A percentile compares a stretch with the other conserved stretches of the same genome.
These are phyloP conservation scores for Herpomyces periplanetae DNA, from an alignment of 2,329 filamentous ascomycete genomes.

Conservation along the genomic window DNA sequence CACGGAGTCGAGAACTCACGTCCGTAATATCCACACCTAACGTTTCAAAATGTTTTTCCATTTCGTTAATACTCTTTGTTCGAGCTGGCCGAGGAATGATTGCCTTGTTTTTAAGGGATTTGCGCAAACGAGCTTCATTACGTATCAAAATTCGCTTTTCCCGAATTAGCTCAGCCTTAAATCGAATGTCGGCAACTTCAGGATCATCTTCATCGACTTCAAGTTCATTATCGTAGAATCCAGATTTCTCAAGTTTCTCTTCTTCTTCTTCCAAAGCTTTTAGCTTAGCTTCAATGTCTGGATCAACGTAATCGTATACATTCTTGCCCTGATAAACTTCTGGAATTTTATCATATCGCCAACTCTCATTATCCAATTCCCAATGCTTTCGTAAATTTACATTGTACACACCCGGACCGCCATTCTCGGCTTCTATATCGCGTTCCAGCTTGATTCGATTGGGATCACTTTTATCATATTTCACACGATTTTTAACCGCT, in stretches of 20 bases:
- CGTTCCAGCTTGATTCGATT: conserved; percentile 38
- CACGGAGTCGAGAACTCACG: conserved; percentile 29
- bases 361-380: conserved; percentile 46
- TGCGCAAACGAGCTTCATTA: conserved; percentile 80
- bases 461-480: conserved; percentile 69
- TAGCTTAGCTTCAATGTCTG: conserved; percentile 76
- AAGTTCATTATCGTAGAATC: conserved; percentile 53
- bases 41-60: conserved; percentile 46
- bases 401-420: conserved; percentile 80
- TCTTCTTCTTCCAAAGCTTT: conserved; percentile 77
- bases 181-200: conserved; percentile 47
- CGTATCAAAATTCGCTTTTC: conserved; percentile 73
- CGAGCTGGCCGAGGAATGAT: conserved; percentile 49
- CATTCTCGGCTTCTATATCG: conserved; percentile 63
- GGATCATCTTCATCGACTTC: conserved; percentile 39
- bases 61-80: conserved; percentile 44
- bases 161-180: conserved; percentile 76
- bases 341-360: conserved; percentile 85
- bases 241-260: conserved; percentile 56
- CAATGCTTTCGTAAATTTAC: conserved; percentile 69
- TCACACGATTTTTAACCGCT: conserved; percentile 28
- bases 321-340: conserved; percentile 87
- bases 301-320: conserved; percentile 83
- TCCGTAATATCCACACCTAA: conserved; percentile 50
- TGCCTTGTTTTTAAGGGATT: conserved; percentile 83